Base-by-base conservation (phyloP, 2,329 filamentous ascomycete species). In the Beauveria asiatica region DNA sequence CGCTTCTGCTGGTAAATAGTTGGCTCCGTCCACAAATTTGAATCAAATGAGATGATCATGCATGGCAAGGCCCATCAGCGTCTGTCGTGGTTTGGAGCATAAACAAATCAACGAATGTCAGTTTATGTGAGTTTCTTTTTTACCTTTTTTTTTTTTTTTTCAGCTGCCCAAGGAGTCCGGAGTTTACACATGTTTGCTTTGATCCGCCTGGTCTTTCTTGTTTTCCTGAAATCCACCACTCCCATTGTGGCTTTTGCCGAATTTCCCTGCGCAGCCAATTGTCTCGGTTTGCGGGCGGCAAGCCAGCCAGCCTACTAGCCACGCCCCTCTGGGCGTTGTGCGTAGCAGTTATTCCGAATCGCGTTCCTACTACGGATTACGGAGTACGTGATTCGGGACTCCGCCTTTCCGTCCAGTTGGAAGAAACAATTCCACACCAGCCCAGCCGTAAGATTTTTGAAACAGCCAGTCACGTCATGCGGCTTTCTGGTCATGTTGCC, bases 391-490 rank as follows among this genome's bases (percentile, higher is more conserved):
- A 30, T 30, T 30, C 27, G 27, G 27, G 27, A 30, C 27, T 10
- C 27, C 27, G 27, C 27, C 9, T 30, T 8, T 30, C 27, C 27
- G 27, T 9, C 30, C 30, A 33, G 30, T 33, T 33, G 10, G 30
- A 42, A 42, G 39, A 42, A 42, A 33, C 30, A 33, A 33, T 33
- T 51, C 50, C 50, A 41, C 50, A 39, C 33, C 49, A 9, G 30
- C 33, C 33, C 19, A 19, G n/a, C 27, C 49, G 10, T 11, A 11
- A 51, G n/a, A 37, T 21, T 30, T 54, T 17, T 44, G 39, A 54
- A 54, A 54, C 51, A 27, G 51, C 39, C 51, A 54, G 39, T 54
- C 23, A 54, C 51, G 51, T 54, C 51, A 44, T 54, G 51, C 30
- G 51, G 19, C 16, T 53, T 16, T 3, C 11, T 42, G 19, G 19